Evolutionary conservation across 257 asterid genomes (phyloP), one percentile per base, ranked within the genome.

Genomic region (Nicotiana sylvestris): DNA sequence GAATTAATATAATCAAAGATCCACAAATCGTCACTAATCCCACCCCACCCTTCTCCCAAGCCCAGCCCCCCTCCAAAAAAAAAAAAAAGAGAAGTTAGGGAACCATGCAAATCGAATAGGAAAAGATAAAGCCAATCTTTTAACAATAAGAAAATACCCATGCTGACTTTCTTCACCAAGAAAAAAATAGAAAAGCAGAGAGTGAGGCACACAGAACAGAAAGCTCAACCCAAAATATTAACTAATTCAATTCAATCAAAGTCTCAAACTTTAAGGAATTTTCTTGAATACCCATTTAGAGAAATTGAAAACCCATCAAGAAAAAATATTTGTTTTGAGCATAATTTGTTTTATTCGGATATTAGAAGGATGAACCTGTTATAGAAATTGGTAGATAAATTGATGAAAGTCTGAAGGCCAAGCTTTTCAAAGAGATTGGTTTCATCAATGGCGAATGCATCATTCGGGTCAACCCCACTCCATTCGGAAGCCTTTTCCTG

Each of bases 401-500:
- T 87, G 82, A 96, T 85, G 92, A 96, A 93, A 43, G 98, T 76
- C 79, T 96, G 95, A 15, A 92, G 92, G 60, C 99, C 98, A 69
- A 96, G 93, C 85, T 94, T 96, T 82, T 92, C 86, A 81, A 82
- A 96, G 18, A 96, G 91, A 89, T 94, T 94, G 82, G 89, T 84
- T 9, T 87, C 88, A 76, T 94, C 98, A 82, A 94, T 94, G 85
- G 97, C 93, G 88, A 94, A 93, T 0, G 99, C 98, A 27, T 93
- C 97, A 80, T 78, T 64, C 4, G 76, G 64, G 18, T 82, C 53
- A 57, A 96, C 98, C 58, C 98, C 99, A 77, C 99, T 96, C 97
- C 96, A 93, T 72, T 92, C 96, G 81, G 98, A 87, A 9, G 99
- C 99, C 92, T 92, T 96, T 88, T 94, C 88, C 86, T 96, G 99